Evolutionary conservation across 148 eudicot species (phyloP), one percentile per base, ranked within the genome.

Genomic region (Cornus florida): DNA sequence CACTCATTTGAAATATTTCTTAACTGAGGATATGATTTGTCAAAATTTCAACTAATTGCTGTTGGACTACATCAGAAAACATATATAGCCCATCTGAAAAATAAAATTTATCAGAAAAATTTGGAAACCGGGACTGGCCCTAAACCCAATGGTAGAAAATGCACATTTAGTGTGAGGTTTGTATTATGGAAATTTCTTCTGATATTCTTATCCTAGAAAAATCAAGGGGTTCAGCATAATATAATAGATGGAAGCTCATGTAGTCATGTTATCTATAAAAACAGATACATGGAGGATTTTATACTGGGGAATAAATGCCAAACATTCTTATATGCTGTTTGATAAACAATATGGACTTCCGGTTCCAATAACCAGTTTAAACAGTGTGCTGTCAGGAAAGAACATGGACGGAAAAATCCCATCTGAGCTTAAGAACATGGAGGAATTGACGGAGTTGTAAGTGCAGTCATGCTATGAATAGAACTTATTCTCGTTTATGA

Each of bases 401-500:
- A 89, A 88, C 69, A 17, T 92, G 80, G 79, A 82, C 65, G 94
- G 97, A 38, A 78, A 56, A 31, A 86, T 92, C 76, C 94, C 97
- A 72, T 77, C 84, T 39, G 92, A 86, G 78, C 79, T 92, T 24
- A 87, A 91, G 76, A 85, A 87, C 82, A 88, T 92, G 91, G 91
- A 91, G 32, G 91, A 84, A 73, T 76, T 92, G 77, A 84, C 83
- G 59, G 97, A 92, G 64, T 66, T 92, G 97, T 92, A 87, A 92
- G 97, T 82, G 64, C 38, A 38, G 31, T 35, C 70, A 41, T 12
- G n/a, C 20, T 12, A 60, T 28, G 35, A 73, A 11, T 62, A 14
- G 66, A 20, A 65, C 69, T 67, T 8, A 10, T 39, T 17, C 13
- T 50, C 48, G 13, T 32, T 69, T 38, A 48, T 48, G 1, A 2